These are phyloP conservation scores for Thielaviopsis musarum DNA, from an alignment of 2,329 filamentous ascomycete genomes.

Conservation along the genomic window DNA sequence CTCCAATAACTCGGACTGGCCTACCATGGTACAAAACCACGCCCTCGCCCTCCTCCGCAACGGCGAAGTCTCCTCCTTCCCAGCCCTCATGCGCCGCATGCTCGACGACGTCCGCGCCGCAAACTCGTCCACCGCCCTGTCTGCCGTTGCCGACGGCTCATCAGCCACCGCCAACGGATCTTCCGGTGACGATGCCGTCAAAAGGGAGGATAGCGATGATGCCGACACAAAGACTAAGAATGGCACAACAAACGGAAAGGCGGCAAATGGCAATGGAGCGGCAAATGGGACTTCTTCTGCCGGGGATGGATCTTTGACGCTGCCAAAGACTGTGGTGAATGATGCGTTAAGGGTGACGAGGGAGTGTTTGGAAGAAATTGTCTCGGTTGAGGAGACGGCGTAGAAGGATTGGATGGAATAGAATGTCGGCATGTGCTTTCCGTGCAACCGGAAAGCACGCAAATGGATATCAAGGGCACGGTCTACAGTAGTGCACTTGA, in stretches of 20 bases:
- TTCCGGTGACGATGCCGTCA: constrained; percentile 16
- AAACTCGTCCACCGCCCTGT: constrained; percentile 17
- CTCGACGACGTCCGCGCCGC: constrained; percentile 44
- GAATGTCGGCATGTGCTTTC: background rate
- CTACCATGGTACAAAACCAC: constrained; percentile 40
- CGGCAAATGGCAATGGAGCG: constrained; percentile 14
- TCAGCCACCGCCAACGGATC: constrained; percentile 17
- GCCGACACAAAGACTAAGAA: background rate
- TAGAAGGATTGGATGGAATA: background rate
- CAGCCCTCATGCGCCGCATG: constrained; percentile 41
- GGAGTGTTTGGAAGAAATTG: constrained; percentile 38
- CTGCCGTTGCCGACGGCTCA: constrained; percentile 1
- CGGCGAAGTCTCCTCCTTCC: constrained; percentile 42
- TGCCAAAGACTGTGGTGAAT: constrained; percentile 42
- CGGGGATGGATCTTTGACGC: constrained; percentile 25
- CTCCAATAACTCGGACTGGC: constrained; percentile 44
- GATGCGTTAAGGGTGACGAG: constrained; percentile 43
- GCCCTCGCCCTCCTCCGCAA: constrained; percentile 43
- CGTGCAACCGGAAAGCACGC: background rate
- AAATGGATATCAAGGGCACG: background rate
- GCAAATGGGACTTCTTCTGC: constrained; percentile 16
- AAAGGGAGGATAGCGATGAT: background rate
- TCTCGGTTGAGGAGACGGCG: constrained; percentile 20
- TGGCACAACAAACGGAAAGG: background rate
- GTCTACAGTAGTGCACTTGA: background rate